A percentile compares a stretch with the other conserved stretches of the same genome.
Evolutionary conservation across 1,284 basidiomycete genomes (phyloP).

Genomic region (Tetrapyrgos nigripes): DNA sequence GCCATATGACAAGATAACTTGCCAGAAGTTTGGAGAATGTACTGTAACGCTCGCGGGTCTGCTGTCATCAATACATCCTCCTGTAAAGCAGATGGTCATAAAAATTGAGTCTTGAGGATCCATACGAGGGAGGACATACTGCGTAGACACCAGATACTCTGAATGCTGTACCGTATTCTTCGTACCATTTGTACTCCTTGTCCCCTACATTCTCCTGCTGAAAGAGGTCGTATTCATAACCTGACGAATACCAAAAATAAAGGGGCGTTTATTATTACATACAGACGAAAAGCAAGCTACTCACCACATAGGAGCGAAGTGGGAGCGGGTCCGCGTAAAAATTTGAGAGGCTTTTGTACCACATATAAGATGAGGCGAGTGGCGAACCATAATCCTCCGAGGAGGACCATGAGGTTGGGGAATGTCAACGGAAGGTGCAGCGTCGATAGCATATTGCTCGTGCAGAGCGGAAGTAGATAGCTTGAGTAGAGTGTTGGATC

Average conservation of each 20-base stretch:
- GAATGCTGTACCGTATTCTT: constrained; percentile 35
- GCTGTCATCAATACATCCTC: constrained; percentile 27
- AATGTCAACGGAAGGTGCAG: not conserved
- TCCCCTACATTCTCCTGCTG: constrained; percentile 37
- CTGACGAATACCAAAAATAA: constrained; percentile 17
- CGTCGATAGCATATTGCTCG: too few species aligned
- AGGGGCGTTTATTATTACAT: not conserved
- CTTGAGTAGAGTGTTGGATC: too few species aligned
- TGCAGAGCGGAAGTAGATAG: too few species aligned
- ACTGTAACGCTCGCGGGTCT: constrained; percentile 31
- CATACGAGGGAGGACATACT: constrained; percentile 20
- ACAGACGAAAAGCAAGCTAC: not conserved
- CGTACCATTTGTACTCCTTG: constrained; percentile 30
- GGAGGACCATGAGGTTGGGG: too few species aligned
- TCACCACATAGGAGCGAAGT: constrained; percentile 15
- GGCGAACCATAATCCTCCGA: not conserved
- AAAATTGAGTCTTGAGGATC: not conserved
- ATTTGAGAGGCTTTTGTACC: not conserved
- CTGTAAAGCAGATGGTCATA: constrained; percentile 10
- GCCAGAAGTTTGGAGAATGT: constrained; percentile 31
- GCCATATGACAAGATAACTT: not conserved
- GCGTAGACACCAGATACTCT: constrained; percentile 28
- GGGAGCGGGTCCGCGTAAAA: constrained; percentile 14
- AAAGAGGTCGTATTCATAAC: constrained; percentile 24
- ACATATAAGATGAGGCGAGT: not conserved